Conservation (phyloP, 441 rosid species). For the Adansonia madagascariensis region DNA sequence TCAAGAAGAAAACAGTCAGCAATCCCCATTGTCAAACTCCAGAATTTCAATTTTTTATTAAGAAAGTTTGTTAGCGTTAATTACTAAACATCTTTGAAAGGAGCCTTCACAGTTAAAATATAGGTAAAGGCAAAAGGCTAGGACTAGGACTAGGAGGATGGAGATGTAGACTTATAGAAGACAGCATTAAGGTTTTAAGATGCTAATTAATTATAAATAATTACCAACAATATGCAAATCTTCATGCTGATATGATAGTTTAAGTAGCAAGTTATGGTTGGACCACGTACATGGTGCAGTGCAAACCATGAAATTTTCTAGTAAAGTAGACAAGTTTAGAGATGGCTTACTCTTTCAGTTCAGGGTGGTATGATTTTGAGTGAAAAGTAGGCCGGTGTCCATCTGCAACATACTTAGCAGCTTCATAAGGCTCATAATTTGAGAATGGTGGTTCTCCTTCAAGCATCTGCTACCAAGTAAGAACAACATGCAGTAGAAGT, state of each 20-base stretch:
- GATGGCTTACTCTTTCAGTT: conserved; percentile 79
- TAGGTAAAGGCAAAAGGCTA: neutral
- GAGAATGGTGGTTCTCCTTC: conserved; percentile 95
- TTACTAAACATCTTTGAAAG: neutral
- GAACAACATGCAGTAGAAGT: conserved; percentile 33
- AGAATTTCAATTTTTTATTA: neutral
- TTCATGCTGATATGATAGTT: conserved; percentile 1
- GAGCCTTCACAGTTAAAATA: neutral
- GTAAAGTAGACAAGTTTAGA: conserved; percentile 17
- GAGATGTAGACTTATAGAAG: neutral
- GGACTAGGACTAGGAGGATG: neutral
- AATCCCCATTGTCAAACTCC: neutral
- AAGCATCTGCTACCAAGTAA: conserved; percentile 67
- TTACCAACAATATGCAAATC: conserved; percentile 7
- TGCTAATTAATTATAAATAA: neutral
- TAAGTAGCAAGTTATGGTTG: neutral
- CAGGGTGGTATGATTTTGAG: conserved; percentile 70
- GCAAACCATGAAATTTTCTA: conserved; percentile 14
- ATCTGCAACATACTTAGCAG: conserved; percentile 89
- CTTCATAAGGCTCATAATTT: conserved; percentile 88
- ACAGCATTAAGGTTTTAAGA: neutral
- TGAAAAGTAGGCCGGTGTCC: conserved; percentile 87
- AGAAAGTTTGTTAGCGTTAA: neutral
- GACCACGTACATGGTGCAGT: neutral
- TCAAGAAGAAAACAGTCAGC: conserved; percentile 27